phyloP scores from a whole-genome alignment of 108 stramenopile species.

The Skeletonema costatum region DNA sequence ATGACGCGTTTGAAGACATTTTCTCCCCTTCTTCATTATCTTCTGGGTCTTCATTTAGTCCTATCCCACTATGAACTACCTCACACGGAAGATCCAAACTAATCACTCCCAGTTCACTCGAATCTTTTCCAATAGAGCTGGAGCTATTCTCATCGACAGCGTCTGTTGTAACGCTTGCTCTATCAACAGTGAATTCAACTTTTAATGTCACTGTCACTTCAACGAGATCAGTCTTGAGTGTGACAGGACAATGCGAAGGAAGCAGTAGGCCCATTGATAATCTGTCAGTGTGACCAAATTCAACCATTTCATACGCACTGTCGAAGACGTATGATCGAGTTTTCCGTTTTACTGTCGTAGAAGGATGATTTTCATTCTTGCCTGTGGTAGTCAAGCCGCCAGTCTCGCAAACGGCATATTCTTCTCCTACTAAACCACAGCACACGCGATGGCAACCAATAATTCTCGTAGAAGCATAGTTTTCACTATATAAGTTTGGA shows the following conservation, averaged over 20 bases:
- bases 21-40: constrained; percentile 4
- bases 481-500: constrained; percentile 14
- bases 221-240: constrained; percentile 49
- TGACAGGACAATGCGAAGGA: constrained; percentile 48
- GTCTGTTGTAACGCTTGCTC: not conserved
- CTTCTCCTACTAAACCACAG: constrained; percentile 46
- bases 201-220: constrained; percentile 40
- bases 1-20: not conserved
- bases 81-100: constrained; percentile 42
- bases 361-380: not conserved
- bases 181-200: constrained; percentile 42
- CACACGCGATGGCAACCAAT: constrained; percentile 44
- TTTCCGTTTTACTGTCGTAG: constrained; percentile 27
- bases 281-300: constrained; percentile 37
- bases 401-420: constrained; percentile 37
- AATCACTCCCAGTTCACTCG: constrained; percentile 22
- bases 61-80: constrained; percentile 31
- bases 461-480: constrained; percentile 4
- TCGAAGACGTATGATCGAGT: constrained; percentile 53
- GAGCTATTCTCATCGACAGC: not conserved
- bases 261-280: constrained; percentile 49
- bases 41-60: constrained; percentile 6
- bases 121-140: not conserved
- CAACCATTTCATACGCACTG: constrained; percentile 39
- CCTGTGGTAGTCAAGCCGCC: not conserved